Evolutionary conservation across 2,329 filamentous ascomycete species (phyloP), one percentile per base, ranked within the genome.

Genomic region (Shiraia bambusicola): DNA sequence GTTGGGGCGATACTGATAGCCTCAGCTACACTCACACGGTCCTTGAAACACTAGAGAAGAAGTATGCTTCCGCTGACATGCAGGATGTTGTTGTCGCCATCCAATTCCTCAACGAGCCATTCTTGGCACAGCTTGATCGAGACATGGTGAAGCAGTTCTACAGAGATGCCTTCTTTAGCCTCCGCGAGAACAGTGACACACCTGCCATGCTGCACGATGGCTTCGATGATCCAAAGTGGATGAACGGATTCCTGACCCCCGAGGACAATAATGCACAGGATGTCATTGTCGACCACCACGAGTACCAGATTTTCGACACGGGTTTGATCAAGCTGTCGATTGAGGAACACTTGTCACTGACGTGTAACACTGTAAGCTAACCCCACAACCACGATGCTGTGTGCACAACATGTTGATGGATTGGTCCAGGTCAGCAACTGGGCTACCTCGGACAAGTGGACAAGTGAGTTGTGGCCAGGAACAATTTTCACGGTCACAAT

Each of bases 231-330:
- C 73, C 78, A 1, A 70, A 63, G 19, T 75, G 71, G 31, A 84
- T 81, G 74, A 85, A 86, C 56, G 77, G 75, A 3, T 80, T 81
- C 60, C 70, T 84, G 52, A 77, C 72, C 4, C 68, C 70, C 1
- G 67, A 67, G 1, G 74, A 77, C 54, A 68, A 75, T 50, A 67
- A 71, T 42, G 68, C 74, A 1, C 69, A 76, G 34, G 73, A 76
- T 33, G 76, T 84, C 24, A 75, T 81, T 40, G 67, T 87, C 49
- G 84, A 87, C 58, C 81, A 83, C 40, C 84, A 87, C 56, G 80
- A 86, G 62, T 87, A 86, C 62, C 78, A 86, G 58, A 74, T 82
- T 42, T 86, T 86, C 63, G 76, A 72, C 37, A 62, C 74, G 8
- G 70, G 67, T 1, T 64, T 77, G 12, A 67, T 82, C 13, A 69